Evolutionary conservation across 2,329 filamentous ascomycete genomes (phyloP).

Genomic region (Aureobasidium zeae): DNA sequence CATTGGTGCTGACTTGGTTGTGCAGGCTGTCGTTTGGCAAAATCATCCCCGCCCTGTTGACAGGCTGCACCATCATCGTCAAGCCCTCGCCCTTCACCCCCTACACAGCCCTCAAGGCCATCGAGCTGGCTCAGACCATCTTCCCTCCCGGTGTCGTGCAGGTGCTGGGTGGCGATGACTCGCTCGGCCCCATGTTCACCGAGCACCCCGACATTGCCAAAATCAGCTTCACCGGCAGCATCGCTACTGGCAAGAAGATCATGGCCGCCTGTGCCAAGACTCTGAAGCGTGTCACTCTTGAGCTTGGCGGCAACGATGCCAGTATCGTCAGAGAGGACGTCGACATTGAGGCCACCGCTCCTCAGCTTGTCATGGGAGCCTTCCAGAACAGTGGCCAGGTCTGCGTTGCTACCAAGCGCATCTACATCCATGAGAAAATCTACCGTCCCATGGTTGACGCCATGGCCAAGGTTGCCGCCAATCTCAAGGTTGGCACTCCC

Average conservation of each 20-base stretch:
- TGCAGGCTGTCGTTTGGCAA: slow-evolving; percentile 45
- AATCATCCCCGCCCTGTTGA: slow-evolving; percentile 47
- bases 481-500: slow-evolving; percentile 35
- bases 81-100: slow-evolving; percentile 45
- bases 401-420: slow-evolving; percentile 44
- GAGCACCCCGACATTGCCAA: slow-evolving; percentile 52
- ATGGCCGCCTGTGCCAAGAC: slow-evolving; percentile 48
- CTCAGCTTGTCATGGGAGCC: slow-evolving; percentile 42
- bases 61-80: slow-evolving; percentile 34
- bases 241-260: slow-evolving; percentile 51
- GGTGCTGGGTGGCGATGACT: slow-evolving; percentile 50
- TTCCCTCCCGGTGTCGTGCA: slow-evolving; percentile 57
- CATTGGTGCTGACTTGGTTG: slow-evolving; percentile 28
- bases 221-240: slow-evolving; percentile 56
- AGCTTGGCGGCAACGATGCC: slow-evolving; percentile 54
- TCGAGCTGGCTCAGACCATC: slow-evolving; percentile 47
- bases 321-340: slow-evolving; percentile 52
- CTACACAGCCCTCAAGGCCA: slow-evolving; percentile 51
- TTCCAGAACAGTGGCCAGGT: slow-evolving; percentile 53
- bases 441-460: slow-evolving; percentile 41
- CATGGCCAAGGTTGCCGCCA: slow-evolving; percentile 38
- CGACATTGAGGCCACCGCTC: slow-evolving; percentile 43
- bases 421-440: slow-evolving; percentile 50
- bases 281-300: slow-evolving; percentile 52
- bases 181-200: slow-evolving; percentile 51